Evolutionary conservation across 2,329 filamentous ascomycete genomes (phyloP), one percentile per base, ranked within the genome.

Genomic region (Sclerotinia minor): DNA sequence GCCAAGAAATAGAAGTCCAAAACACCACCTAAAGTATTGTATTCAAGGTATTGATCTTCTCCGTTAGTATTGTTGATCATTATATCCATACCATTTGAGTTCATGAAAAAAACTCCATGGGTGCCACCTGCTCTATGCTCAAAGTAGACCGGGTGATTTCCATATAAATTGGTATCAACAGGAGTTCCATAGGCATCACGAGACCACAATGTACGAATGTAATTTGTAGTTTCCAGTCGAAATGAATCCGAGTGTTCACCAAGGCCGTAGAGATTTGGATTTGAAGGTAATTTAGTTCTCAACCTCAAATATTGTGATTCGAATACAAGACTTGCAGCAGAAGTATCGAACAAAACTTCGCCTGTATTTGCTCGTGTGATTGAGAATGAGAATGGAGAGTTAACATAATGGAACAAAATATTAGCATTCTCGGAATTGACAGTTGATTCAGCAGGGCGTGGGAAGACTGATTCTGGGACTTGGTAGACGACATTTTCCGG

Each of bases 51-150:
- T 75, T 94, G 72, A 57, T 73, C 65, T 32, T 83, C 81, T 32
- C 81, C 77, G 6, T 81, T 78, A 1, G 84, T 85, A 70, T 87
- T 84, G 76, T 92, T 85, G 76, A 94, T 87, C 72, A 89, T 89
- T 76, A 94, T 83, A 69, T 94, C 90, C 88, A 93, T 93, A 45
- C 86, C 90, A 73, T 92, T 89, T 17, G 87, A 89, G 77, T 91
- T 92, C 71, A 90, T 78, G 32, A 92, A 80, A 75, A 92, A 89
- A 3, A 92, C 90, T 24, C 89, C 83, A 80, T 91, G 76, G 69
- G 88, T 79, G 74, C 87, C 79, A 35, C 79, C 75, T 4, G 81
- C 81, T 47, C 88, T 81, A 75, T 89, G 84, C 65, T 90, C 87
- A 71, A 86, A 84, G 77, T 89, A 89, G 11, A 89, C 78, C 0